A percentile compares a stretch with the other conserved stretches of the same genome.
phyloP scores from a whole-genome alignment of 2,329 filamentous ascomycete genomes.

The Monosporascus sp. region DNA sequence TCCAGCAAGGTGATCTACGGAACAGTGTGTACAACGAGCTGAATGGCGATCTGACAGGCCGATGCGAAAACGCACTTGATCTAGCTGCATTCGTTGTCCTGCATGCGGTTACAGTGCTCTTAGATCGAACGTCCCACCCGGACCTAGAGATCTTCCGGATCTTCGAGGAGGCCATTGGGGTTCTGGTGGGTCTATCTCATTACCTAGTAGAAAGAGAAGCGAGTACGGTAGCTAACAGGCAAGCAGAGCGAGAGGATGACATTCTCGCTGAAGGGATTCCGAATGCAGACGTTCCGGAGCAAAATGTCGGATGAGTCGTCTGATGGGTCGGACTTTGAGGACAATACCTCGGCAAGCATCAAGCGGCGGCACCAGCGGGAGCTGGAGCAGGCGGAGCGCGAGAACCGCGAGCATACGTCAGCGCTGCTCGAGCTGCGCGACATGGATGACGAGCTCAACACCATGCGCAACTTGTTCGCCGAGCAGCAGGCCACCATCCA shows the following conservation, averaged over 20 bases:
- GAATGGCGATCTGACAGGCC: constrained; percentile 57
- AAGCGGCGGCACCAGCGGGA: constrained; percentile 37
- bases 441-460: constrained; percentile 58
- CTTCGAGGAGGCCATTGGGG: constrained; percentile 61
- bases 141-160: constrained; percentile 60
- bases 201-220: too few species aligned
- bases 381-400: constrained; percentile 40
- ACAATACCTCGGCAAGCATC: constrained; percentile 33
- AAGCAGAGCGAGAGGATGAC: constrained; percentile 56
- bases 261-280: constrained; percentile 55
- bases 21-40: constrained; percentile 62
- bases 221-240: too few species aligned
- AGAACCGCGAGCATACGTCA: constrained; percentile 59
- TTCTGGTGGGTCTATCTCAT: constrained; percentile 38
- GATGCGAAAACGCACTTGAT: constrained; percentile 57
- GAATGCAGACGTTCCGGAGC: constrained; percentile 49
- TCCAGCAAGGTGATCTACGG: constrained; percentile 55
- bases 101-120: constrained; percentile 56
- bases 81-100: constrained; percentile 57
- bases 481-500: constrained; percentile 47
- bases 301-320: constrained; percentile 32
- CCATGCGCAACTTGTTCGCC: constrained; percentile 51
- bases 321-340: constrained; percentile 32
- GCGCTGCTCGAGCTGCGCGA: constrained; percentile 58
- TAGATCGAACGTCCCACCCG: constrained; percentile 54